phyloP scores from a whole-genome alignment of 1,139 yeast genomes.

The Debaryomyces sp. region DNA sequence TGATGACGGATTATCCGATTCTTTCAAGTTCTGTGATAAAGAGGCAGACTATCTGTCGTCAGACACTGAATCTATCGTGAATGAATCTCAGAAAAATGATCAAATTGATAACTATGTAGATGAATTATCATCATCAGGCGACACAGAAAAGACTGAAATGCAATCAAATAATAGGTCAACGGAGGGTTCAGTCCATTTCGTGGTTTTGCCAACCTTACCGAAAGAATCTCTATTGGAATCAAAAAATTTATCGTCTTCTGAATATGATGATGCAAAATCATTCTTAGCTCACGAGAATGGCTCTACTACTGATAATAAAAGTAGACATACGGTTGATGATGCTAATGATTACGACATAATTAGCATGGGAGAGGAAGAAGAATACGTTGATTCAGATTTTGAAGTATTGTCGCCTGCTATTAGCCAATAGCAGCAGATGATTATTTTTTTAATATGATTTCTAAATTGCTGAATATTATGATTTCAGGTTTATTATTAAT shows the following conservation, averaged over 20 bases:
- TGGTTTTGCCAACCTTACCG: slow-evolving; percentile 40
- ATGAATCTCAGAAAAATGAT: slow-evolving; percentile 4
- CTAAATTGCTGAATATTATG: neutral
- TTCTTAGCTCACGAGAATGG: slow-evolving; percentile 9
- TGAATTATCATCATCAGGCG: neutral
- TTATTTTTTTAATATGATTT: neutral
- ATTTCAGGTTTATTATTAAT: neutral
- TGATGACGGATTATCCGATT: neutral
- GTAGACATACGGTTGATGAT: slow-evolving; percentile 12
- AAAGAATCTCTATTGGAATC: slow-evolving; percentile 25
- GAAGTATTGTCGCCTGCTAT: slow-evolving; percentile 40
- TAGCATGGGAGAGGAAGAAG: slow-evolving; percentile 31
- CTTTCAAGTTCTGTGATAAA: neutral
- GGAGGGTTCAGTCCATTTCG: slow-evolving; percentile 30
- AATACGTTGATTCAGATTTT: slow-evolving; percentile 36
- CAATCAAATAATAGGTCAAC: neutral
- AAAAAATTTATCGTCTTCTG: slow-evolving; percentile 18
- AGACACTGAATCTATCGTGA: slow-evolving; percentile 12
- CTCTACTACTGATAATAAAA: neutral
- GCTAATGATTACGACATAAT: slow-evolving; percentile 39
- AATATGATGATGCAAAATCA: slow-evolving; percentile 27
- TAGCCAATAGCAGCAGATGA: slow-evolving; percentile 9
- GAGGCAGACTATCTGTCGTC: slow-evolving; percentile 8
- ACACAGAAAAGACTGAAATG: neutral
- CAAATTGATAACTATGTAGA: neutral